These are phyloP conservation scores for Parietichytrium sp. DNA, from an alignment of 108 stramenopile species.

Conservation along the genomic window DNA sequence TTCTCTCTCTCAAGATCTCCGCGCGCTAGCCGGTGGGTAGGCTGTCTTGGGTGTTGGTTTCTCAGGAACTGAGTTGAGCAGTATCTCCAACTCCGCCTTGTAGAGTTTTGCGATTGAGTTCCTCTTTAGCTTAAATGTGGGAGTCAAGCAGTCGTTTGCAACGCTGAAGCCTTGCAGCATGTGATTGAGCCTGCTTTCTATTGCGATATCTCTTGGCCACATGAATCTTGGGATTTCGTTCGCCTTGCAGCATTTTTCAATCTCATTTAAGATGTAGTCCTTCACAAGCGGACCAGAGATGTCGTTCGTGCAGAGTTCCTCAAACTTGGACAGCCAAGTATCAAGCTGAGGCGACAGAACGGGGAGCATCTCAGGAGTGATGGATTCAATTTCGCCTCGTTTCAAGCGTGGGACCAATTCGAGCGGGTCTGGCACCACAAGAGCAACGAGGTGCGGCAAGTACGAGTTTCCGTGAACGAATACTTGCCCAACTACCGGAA, in stretches of 20 bases:
- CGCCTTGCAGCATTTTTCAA: background rate
- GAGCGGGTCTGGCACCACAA: slow-evolving; percentile 22
- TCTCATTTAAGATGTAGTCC: slow-evolving; percentile 6
- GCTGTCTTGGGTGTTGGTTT: no score
- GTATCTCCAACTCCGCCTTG: no score
- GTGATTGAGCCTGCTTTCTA: background rate
- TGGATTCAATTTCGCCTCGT: background rate
- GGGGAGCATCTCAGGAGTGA: background rate
- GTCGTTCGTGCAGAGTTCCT: background rate
- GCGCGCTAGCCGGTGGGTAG: no score
- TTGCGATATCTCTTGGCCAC: background rate
- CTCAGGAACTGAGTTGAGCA: no score
- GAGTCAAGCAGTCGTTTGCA: background rate
- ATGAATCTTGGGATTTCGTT: background rate
- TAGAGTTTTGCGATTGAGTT: background rate
- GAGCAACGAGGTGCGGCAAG: background rate
- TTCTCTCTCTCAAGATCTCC: no score
- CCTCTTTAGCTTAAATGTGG: slow-evolving; percentile 15
- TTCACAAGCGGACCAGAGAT: background rate
- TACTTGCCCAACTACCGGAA: slow-evolving; percentile 60
- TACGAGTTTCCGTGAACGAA: slow-evolving; percentile 35
- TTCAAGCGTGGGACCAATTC: slow-evolving; percentile 22
- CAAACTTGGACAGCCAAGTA: background rate
- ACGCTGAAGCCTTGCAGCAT: slow-evolving; percentile 27
- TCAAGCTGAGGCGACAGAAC: slow-evolving; percentile 16